Evolutionary conservation across 768 basidiomycete genomes (phyloP), one percentile per base, ranked within the genome.

Genomic region (Suillus bovinus): DNA sequence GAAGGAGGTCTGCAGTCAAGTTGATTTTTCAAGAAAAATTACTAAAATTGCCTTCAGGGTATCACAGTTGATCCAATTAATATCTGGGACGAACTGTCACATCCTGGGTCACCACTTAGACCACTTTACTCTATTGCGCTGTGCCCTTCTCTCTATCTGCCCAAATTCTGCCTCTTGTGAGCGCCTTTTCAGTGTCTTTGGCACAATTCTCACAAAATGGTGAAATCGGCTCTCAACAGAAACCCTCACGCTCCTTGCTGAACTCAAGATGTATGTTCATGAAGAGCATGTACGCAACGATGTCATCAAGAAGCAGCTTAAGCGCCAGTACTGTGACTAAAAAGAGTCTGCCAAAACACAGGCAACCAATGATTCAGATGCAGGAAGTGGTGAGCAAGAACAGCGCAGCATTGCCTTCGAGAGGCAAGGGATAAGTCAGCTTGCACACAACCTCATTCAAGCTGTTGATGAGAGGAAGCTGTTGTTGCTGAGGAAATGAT

Each of bases 161-260:
- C 65, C 70, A 22, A 76, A 74, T 59, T 76, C 73, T 9, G 73
- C 74, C 27, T 73, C 73, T 31, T 72, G 41, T 1, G 69, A 76
- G 60, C 61, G 67, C 6, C 67, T 76, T 8, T 75, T 73, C 64
- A 76, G 75, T 42, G 58, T 64, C 3, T 72, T 76, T 59, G 73
- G 74, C 8, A 67, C 64, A 47, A 75, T 66, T n/a, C 64, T 74
- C 22, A 74, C 68, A 2, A 73, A 73, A 59, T 60, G 71, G 7
- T 66, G 66, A 4, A 70, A 67, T 58, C 64, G 66, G 7, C 66
- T 74, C 36, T 63, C 65, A 3, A 70, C 53, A 3, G n/a, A 66
- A n/a, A 61, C 62, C 9, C 61, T 76, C 14, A 61, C 59, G 7
- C 59, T 61, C 14, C 65, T 76, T 39, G 61, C 67, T 24, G 71